These are phyloP conservation scores for Populus hybrid DNA, from an alignment of 441 rosid species.

Conservation along the genomic window DNA sequence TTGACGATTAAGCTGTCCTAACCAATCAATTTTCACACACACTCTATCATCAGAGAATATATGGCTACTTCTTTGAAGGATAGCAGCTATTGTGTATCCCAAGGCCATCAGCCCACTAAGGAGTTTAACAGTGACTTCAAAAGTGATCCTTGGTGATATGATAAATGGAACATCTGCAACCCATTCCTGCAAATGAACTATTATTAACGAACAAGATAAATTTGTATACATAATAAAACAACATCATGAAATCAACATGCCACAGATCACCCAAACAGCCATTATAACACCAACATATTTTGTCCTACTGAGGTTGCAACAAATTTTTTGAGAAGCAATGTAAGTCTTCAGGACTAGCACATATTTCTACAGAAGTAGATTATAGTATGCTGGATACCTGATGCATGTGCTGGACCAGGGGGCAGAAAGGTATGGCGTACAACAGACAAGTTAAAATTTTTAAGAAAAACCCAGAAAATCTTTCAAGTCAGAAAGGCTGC, in stretches of 20 bases:
- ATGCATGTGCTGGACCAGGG: not conserved
- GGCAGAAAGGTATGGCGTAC: not conserved
- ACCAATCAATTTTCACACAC: constrained; percentile 88
- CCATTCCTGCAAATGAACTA: constrained; percentile 67
- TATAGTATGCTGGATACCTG: not conserved
- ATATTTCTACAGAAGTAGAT: not conserved
- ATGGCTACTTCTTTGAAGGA: constrained; percentile 94
- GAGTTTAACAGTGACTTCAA: constrained; percentile 96
- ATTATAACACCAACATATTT: not conserved
- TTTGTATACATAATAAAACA: not conserved
- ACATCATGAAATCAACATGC: not conserved
- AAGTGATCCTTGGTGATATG: constrained; percentile 95
- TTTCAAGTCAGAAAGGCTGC: not conserved
- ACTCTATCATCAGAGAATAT: constrained; percentile 75
- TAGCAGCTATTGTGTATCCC: constrained; percentile 94
- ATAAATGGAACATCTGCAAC: constrained; percentile 93
- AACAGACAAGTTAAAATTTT: not conserved
- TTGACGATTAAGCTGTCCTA: constrained; percentile 82
- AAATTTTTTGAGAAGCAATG: not conserved
- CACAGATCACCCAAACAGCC: not conserved
- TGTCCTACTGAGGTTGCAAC: not conserved
- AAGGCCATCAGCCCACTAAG: constrained; percentile 99
- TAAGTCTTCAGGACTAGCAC: not conserved
- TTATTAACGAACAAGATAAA: constrained; percentile 13
- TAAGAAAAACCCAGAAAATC: not conserved